Evolutionary conservation across 192 early-diverging fungal genomes (phyloP).

Genomic region (Coemansia sp.): DNA sequence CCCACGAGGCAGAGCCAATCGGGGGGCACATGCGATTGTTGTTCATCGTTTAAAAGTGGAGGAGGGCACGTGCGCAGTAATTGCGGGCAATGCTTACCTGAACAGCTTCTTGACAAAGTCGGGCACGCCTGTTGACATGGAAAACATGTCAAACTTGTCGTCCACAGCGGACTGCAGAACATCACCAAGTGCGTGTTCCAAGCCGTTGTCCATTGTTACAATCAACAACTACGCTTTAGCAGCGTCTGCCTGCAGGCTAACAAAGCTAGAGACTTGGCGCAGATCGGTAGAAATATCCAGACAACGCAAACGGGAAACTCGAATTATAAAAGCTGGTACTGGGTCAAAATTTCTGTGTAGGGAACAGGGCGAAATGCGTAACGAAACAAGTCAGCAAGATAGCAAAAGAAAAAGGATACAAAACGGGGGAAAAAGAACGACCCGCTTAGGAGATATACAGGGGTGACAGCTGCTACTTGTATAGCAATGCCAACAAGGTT

Average conservation of each 20-base stretch:
- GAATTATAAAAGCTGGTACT: too few relatives aligned
- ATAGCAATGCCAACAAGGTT: conserved; percentile 10
- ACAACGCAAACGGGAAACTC: not conserved
- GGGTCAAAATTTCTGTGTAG: too few relatives aligned
- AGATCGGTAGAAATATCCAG: not conserved
- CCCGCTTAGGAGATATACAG: not conserved
- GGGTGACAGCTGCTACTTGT: conserved; percentile 7
- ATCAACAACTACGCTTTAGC: not conserved
- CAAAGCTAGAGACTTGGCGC: not conserved
- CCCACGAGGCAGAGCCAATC: conserved; percentile 1
- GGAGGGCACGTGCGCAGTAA: not conserved
- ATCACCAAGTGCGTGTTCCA: conserved; percentile 35
- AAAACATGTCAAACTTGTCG: conserved; percentile 54
- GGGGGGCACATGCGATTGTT: not conserved
- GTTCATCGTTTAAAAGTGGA: conserved; percentile 3
- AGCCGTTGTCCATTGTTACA: conserved; percentile 39
- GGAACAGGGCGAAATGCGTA: not conserved
- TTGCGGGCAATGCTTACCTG: conserved; percentile 27
- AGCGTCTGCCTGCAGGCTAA: conserved; percentile 6
- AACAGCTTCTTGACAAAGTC: conserved; percentile 60
- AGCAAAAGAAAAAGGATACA: conserved; percentile 4
- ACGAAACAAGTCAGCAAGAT: not conserved
- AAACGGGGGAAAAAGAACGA: not conserved
- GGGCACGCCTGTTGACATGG: conserved; percentile 56
- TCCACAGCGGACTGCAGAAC: conserved; percentile 40